A percentile compares a stretch with the other conserved stretches of the same genome.
These are phyloP conservation scores for Coccomyxa sp. DNA, from an alignment of 139 green algal species.

Conservation along the genomic window DNA sequence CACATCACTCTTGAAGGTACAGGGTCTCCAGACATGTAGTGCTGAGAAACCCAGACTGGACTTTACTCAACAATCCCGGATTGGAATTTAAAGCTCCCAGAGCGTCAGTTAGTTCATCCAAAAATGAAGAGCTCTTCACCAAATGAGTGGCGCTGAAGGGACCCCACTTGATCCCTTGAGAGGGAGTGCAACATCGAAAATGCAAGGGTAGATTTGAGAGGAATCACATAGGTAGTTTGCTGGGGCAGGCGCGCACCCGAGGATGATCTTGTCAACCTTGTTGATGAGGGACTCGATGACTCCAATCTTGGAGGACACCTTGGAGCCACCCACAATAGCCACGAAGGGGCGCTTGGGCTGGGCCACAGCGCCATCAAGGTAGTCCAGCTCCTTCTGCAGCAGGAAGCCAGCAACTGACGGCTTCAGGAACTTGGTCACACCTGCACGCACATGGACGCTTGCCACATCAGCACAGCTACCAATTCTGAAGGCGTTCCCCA, in stretches of 20 bases:
- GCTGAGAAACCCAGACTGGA: too few relatives aligned
- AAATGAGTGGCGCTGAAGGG: too few relatives aligned
- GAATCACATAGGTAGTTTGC: too few relatives aligned
- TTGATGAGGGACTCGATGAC: conserved; percentile 95
- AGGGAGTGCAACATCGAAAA: too few relatives aligned
- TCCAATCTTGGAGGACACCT: conserved; percentile 99
- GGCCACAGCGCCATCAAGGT: conserved; percentile 89
- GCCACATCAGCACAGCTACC: conserved; percentile 96
- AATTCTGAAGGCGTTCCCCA: conserved; percentile 89
- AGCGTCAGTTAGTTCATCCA: too few relatives aligned
- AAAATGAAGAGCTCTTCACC: too few relatives aligned
- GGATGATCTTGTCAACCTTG: conserved; percentile 94
- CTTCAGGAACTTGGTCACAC: conserved; percentile 86
- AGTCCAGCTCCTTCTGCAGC: conserved; percentile 96
- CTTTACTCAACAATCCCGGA: too few relatives aligned
- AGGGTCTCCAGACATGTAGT: too few relatives aligned
- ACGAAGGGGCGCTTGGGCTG: conserved; percentile 90
- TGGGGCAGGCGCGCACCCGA: conserved; percentile 43
- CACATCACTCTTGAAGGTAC: too few relatives aligned
- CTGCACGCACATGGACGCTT: conserved; percentile 71
- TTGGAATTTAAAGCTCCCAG: too few relatives aligned
- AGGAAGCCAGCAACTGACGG: conserved; percentile 56
- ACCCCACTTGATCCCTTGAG: too few relatives aligned
- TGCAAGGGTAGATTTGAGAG: too few relatives aligned
- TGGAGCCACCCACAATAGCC: conserved; percentile 97